Evolutionary conservation across 2,329 filamentous ascomycete genomes (phyloP), one percentile per base, ranked within the genome.

Genomic region (Escovopsis sp.): DNA sequence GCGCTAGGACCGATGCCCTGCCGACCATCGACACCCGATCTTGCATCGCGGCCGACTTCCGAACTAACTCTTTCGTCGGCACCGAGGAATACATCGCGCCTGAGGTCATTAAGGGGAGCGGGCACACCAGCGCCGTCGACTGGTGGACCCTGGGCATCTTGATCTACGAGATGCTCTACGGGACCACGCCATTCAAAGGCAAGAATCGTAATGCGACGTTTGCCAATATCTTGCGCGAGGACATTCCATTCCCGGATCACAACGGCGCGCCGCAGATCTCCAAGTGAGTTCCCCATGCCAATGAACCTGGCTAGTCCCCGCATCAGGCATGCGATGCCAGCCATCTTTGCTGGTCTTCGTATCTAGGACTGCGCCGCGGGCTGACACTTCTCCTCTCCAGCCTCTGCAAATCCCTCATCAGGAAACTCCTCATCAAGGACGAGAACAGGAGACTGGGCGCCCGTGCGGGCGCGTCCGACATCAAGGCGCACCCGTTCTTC

Each of bases 41-140:
- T 7, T 98, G 90, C 54, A 98, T 98, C 51, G 19, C n/a, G n/a
- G 85, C 84, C 45, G 90, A 96, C 61, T 98, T 98, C 68, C 75
- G 90, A 37, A 98, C 90, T 14, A 98, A 98, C 53, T 94, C 87
- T 0, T 98, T 98, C 54, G 90, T 98, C 29, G 90, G 90, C 14
- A 98, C 90, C 1, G 90, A 98, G 57, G 90, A 98, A 57, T 98
- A 98, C 57, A 98, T 98, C 52, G 90, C 90, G 1, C 90, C 90
- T 2, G 90, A 98, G 58, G 90, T 98, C 26, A 98, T 98, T 56
- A 96, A 96, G 62, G 90, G 90, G 27, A 94, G 88, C 52, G 90
- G 90, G 17, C 90, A 98, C 60, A 98, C 90, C 7, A 96, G 88
- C 53, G 90, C 90, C 12, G 90, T 98, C 12, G 90, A 98, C 57